Evolutionary conservation across 768 basidiomycete genomes (phyloP), one percentile per base, ranked within the genome.

Genomic region (Daedalea quercina): DNA sequence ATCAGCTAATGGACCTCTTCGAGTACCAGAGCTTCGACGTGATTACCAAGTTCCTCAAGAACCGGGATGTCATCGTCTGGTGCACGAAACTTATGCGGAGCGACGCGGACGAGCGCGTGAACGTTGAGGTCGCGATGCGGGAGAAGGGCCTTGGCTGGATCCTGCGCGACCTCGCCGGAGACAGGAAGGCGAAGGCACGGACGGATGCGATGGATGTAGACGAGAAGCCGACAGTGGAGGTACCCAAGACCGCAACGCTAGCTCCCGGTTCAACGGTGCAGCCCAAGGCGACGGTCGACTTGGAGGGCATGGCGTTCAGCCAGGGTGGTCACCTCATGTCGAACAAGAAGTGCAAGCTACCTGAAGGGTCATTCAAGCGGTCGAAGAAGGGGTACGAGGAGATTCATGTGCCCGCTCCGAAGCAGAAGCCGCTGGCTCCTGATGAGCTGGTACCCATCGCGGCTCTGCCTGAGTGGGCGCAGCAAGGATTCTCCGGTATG

Each of bases 71-170:
- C 53, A 76, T 98, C 46, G 93, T 97, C 0, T 99, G 96, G 96
- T 96, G 93, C 62, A 99, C 96, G 44, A 94, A 94, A 70, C 79
- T 97, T 47, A 89, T 92, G 69, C 82, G 95, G 23, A 87, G 86
- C 50, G 84, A 87, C 60, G 89, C 89, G 0, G 87, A 97, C 43
- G 91, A 92, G 66, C 81, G 87, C 44, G 82, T 94, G 41, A 91
- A 97, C 63, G 81, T 96, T 35, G 95, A 98, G 69, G 95, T 98
- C 3, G 92, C 92, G 0, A 99, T 99, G 96, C 78, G 95, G 43
- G 95, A 98, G 73, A 95, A 91, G 70, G 93, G 91, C 13, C 80
- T 94, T 9, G 94, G 92, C 0, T 98, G 94, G 94, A 97, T 99
- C 66, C 65, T 95, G 49, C 81, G 90, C 51, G 92, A 93, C 55